Percentiles rank a stretch among this genome's conserved stretches.
Conservation (phyloP, 1,139 yeast species). For the Yamadazyma diospyri region DNA sequence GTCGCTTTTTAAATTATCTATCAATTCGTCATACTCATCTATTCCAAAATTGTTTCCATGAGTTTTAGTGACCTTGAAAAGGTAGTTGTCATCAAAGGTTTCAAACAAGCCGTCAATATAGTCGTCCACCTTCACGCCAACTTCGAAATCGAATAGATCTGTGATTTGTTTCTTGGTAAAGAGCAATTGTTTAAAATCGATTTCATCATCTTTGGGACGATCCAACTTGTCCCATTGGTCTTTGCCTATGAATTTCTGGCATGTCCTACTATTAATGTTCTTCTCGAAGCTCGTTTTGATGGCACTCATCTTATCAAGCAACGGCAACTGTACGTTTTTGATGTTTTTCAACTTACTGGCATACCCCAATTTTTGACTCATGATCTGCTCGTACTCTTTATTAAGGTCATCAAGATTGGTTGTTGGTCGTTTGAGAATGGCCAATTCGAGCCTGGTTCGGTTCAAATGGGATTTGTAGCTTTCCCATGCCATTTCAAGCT, state of each 20-base stretch:
- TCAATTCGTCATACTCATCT: slow-evolving; percentile 32
- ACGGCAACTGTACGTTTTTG: slow-evolving; percentile 32
- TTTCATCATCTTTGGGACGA: slow-evolving; percentile 11
- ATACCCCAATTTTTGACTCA: slow-evolving; percentile 17
- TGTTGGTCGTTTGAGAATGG: slow-evolving; percentile 15
- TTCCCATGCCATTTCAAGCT: slow-evolving; percentile 26
- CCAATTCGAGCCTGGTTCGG: slow-evolving; percentile 20
- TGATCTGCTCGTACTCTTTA: slow-evolving; percentile 19
- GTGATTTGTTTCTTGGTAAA: slow-evolving; percentile 20
- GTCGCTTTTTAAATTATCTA: slow-evolving; percentile 21
- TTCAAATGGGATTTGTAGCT: slow-evolving; percentile 25
- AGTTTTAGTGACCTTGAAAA: slow-evolving; percentile 13
- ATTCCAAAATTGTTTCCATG: slow-evolving; percentile 13
- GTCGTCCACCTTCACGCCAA: slow-evolving; percentile 4
- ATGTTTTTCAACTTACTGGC: slow-evolving; percentile 25
- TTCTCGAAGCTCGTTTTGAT: slow-evolving; percentile 25
- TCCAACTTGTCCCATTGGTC: slow-evolving; percentile 7
- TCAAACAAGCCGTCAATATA: slow-evolving; percentile 21
- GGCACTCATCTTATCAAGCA: slow-evolving; percentile 31
- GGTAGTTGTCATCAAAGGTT: slow-evolving; percentile 18
- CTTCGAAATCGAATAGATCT: slow-evolving; percentile 11
- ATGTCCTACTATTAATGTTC: slow-evolving; percentile 15
- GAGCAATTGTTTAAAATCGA: slow-evolving; percentile 20
- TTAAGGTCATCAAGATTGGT: slow-evolving; percentile 22
- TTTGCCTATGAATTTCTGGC: slow-evolving; percentile 10